These are phyloP conservation scores for Ceriops tagal DNA, from an alignment of 345 rosid species.

Conservation along the genomic window DNA sequence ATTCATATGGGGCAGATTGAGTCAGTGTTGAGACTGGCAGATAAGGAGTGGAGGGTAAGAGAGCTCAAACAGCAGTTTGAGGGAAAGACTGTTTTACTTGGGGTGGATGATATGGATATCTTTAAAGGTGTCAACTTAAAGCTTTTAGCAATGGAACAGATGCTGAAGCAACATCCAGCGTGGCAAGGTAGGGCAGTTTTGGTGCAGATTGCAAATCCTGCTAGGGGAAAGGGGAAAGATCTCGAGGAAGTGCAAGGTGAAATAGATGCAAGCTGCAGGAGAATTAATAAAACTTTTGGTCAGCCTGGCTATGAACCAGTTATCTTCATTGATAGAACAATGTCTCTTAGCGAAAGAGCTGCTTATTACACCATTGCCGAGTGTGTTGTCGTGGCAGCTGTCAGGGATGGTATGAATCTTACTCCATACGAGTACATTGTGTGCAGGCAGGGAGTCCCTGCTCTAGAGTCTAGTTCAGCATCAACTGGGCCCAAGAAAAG, in stretches of 20 bases:
- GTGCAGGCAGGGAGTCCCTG: constrained; percentile 60
- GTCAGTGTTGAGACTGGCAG: constrained; percentile 56
- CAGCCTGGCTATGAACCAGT: constrained; percentile 61
- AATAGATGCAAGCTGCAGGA: constrained; percentile 53
- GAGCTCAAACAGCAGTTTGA: constrained; percentile 69
- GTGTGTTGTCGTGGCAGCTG: constrained; percentile 75
- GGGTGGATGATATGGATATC: constrained; percentile 86
- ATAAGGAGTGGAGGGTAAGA: constrained; percentile 62
- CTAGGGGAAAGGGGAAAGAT: constrained; percentile 66
- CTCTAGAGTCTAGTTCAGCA: constrained; percentile 34
- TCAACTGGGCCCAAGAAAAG: constrained; percentile 49
- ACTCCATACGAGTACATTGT: constrained; percentile 73
- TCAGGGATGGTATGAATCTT: constrained; percentile 84
- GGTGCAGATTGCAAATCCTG: constrained; percentile 71
- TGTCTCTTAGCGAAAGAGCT: constrained; percentile 55
- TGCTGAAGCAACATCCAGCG: constrained; percentile 66
- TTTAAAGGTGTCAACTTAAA: constrained; percentile 75
- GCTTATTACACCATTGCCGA: constrained; percentile 68
- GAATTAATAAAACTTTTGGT: constrained; percentile 63
- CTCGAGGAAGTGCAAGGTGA: constrained; percentile 63
- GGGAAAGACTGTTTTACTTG: constrained; percentile 68
- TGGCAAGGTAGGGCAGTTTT: constrained; percentile 70
- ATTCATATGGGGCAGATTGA: constrained; percentile 77
- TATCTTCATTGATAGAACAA: constrained; percentile 59
- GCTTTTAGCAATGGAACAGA: constrained; percentile 69